phyloP scores from a whole-genome alignment of 106 monocot genomes.

The Posidonia australis region DNA sequence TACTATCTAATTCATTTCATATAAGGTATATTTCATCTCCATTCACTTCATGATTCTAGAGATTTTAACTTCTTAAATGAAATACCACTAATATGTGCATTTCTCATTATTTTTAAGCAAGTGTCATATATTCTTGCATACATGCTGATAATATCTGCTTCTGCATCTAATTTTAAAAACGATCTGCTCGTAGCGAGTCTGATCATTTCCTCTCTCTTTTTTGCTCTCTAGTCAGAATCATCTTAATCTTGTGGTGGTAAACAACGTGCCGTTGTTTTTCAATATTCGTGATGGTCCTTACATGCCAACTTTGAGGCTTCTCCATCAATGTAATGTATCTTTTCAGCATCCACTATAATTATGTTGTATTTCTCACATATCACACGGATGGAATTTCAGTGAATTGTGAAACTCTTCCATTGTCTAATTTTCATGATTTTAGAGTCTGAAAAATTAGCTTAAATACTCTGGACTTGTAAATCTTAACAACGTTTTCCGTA shows the following conservation, averaged over 20 bases:
- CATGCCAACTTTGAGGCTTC: slow-evolving; percentile 97
- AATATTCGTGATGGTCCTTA: slow-evolving; percentile 97
- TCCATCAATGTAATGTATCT: slow-evolving; percentile 80
- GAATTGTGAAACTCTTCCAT: no score
- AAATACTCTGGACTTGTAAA: no score
- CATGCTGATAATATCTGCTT: neutral
- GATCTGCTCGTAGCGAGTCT: neutral
- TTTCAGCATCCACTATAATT: neutral
- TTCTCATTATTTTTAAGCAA: no score
- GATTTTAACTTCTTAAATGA: neutral
- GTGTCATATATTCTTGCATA: no score
- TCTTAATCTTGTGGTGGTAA: slow-evolving; percentile 93
- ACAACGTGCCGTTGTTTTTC: slow-evolving; percentile 96
- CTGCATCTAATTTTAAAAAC: neutral
- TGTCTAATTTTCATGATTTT: no score
- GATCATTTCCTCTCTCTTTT: neutral
- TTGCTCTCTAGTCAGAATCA: slow-evolving; percentile 66
- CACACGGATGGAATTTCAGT: no score
- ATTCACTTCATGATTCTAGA: no score
- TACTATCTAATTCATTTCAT: no score
- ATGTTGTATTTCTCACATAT: no score
- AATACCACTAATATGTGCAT: neutral
- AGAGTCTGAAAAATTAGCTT: no score
- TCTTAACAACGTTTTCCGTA: no score
- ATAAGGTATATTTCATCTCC: no score